Evolutionary conservation across 164 flowering plant species (phyloP).

Genomic region (Nymphaea thermarum): DNA sequence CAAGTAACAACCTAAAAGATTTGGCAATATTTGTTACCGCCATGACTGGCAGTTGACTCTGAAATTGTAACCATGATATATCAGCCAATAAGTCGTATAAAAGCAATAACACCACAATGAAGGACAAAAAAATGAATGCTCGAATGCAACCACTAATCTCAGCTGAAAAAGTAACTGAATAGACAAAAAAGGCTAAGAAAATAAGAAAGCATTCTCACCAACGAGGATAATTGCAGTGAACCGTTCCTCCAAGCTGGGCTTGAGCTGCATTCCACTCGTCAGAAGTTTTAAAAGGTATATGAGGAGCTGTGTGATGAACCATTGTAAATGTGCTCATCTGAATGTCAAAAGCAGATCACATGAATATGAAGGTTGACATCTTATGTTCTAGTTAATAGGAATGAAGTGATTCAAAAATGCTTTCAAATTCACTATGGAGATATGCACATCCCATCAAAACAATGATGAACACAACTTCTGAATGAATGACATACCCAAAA

Average conservation of each 20-base stretch:
- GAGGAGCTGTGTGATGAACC: conserved; percentile 98
- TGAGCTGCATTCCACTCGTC: conserved; percentile 25
- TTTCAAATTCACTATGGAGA: neutral
- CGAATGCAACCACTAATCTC: neutral
- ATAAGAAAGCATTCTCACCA: conserved; percentile 32
- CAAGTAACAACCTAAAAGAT: too few relatives aligned
- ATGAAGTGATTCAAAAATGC: neutral
- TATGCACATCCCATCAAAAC: neutral
- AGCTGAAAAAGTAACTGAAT: neutral
- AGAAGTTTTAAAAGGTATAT: conserved; percentile 62
- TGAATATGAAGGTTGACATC: too few relatives aligned
- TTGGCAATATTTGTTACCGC: too few relatives aligned
- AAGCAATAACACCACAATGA: too few relatives aligned
- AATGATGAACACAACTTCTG: neutral
- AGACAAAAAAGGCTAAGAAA: neutral
- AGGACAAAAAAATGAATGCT: too few relatives aligned
- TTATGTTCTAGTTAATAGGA: neutral
- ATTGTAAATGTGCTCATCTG: conserved; percentile 98
- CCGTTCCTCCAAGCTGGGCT: conserved; percentile 73
- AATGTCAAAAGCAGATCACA: neutral
- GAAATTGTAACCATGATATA: too few relatives aligned
- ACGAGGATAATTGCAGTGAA: conserved; percentile 82
- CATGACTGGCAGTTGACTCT: too few relatives aligned
- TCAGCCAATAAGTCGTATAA: too few relatives aligned
- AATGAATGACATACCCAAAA: conserved; percentile 52